phyloP scores from a whole-genome alignment of 2,329 filamentous ascomycete species.

The Fusarium drepaniforme region DNA sequence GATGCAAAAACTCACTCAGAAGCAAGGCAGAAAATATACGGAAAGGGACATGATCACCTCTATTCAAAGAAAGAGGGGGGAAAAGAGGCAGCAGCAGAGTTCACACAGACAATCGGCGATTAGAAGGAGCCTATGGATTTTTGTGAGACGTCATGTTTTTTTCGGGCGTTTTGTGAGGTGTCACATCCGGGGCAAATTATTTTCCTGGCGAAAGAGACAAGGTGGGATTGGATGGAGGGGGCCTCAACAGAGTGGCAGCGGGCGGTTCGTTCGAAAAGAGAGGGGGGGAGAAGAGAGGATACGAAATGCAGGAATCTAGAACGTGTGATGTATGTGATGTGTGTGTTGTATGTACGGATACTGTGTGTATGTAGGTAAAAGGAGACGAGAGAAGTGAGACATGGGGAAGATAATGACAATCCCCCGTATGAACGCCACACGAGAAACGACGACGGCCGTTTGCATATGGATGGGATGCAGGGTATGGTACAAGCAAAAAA shows the following conservation, averaged over 20 bases:
- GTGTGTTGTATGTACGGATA: background rate
- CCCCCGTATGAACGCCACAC: constrained; percentile 15
- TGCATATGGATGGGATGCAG: background rate
- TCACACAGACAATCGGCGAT: constrained; percentile 4
- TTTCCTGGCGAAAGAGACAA: background rate
- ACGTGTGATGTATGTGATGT: background rate
- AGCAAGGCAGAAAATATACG: constrained; percentile 1
- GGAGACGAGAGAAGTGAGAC: background rate
- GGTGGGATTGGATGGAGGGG: constrained; percentile 21
- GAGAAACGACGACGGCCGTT: constrained; percentile 10
- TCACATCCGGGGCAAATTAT: constrained; percentile 14
- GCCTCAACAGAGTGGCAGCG: constrained; percentile 9
- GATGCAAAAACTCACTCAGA: background rate
- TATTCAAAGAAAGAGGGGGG: background rate
- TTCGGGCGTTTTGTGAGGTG: background rate
- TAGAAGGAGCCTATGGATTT: background rate
- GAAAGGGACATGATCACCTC: constrained; percentile 13
- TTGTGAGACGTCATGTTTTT: constrained; percentile 36
- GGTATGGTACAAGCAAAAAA: background rate
- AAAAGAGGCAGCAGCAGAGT: background rate
- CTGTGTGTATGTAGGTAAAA: background rate
- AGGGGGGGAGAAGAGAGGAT: background rate
- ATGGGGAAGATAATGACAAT: background rate
- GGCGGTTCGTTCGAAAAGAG: background rate
- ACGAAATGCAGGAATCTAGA: constrained; percentile 10